These are phyloP conservation scores for Sindora glabra DNA, from an alignment of 306 rosid species.

Conservation along the genomic window DNA sequence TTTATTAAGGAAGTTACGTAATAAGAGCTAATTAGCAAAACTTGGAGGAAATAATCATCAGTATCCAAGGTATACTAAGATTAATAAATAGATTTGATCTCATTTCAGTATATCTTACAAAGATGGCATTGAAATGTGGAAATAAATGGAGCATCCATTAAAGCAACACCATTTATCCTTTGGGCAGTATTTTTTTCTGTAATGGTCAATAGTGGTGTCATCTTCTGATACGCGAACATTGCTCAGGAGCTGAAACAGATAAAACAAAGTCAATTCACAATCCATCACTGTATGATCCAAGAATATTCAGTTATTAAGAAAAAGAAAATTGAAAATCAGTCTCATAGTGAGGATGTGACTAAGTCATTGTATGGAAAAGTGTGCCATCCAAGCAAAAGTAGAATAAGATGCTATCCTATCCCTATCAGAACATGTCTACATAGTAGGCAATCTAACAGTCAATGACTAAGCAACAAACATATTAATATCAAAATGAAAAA, in stretches of 20 bases:
- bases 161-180: slow-evolving; percentile 64
- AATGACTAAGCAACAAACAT: background rate
- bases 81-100: background rate
- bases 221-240: slow-evolving; percentile 43
- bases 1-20: slow-evolving; percentile 23
- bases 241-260: slow-evolving; percentile 59
- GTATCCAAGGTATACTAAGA: background rate
- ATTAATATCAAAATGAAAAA: background rate
- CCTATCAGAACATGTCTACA: background rate
- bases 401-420: background rate
- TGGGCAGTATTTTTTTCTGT: slow-evolving; percentile 78
- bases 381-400: background rate
- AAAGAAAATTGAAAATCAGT: background rate
- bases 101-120: slow-evolving; percentile 46
- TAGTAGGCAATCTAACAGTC: background rate
- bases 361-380: slow-evolving; percentile 2
- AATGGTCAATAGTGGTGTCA: slow-evolving; percentile 34
- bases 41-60: background rate
- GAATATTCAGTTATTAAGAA: slow-evolving; percentile 8
- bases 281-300: background rate
- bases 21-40: slow-evolving; percentile 8
- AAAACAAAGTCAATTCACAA: slow-evolving; percentile 7
- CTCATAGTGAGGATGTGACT: slow-evolving; percentile 1
- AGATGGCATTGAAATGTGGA: slow-evolving; percentile 32
- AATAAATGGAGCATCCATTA: slow-evolving; percentile 58